Evolutionary conservation across 2,329 filamentous ascomycete genomes (phyloP), one percentile per base, ranked within the genome.

Genomic region (Aspergillus terreus): DNA sequence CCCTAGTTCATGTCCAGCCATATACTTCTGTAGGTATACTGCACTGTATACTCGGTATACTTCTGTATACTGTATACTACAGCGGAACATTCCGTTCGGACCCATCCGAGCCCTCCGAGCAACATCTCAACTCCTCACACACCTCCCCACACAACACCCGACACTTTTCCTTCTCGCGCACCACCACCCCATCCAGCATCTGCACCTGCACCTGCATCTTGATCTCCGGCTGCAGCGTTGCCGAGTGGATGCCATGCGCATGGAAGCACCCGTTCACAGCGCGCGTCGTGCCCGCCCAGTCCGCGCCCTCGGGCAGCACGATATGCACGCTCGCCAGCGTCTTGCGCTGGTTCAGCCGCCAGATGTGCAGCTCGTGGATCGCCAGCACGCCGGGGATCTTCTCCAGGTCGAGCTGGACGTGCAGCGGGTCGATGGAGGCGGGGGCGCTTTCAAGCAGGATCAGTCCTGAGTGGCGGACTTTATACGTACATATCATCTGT

Each of bases 321-420:
- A 91, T 72, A 62, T 90, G 87, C 1, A 84, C 86, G 1, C 84
- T 84, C 6, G 87, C 87, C 44, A 90, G 77, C 4, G 81, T 76
- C 61, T 88, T 89, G 47, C 77, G 77, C 69, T 92, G 86, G 62
- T 87, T 83, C 3, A 91, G 76, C 2, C 83, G 78, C 87, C 88
- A 91, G 55, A 90, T 81, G 58, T 89, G 86, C 14, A 91, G 74
- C 59, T 90, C 85, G 57, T 90, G 86, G 12, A 90, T 78, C 0
- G 83, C 83, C 17, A 81, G 66, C 15, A 90, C 78, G 0, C 86
- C 86, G 0, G 82, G 78, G 33, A 90, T 83, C 80, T 86, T 82
- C 63, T 88, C 84, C 1, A 91, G 73, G 57, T 90, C 86, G 53
- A 86, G 80, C 60, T 82, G 83, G 43, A 91, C 77, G 51, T 89